phyloP scores from a whole-genome alignment of 495 filamentous ascomycete genomes.

The Trichoderma asperelloides region DNA sequence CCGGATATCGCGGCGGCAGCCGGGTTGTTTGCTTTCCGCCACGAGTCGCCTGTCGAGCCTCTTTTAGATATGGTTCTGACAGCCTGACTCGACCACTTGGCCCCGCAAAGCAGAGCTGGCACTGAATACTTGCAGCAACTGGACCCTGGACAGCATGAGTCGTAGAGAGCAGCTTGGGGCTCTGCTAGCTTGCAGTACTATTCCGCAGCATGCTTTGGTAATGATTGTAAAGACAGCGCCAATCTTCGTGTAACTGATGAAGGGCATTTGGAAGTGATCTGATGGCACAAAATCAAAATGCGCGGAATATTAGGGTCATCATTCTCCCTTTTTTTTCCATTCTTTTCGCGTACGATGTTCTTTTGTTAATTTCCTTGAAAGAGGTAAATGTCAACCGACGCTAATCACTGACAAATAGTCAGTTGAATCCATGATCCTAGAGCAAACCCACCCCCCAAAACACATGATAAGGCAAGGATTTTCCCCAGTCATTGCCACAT shows the following conservation, averaged over 20 bases:
- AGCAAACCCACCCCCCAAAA: neutral
- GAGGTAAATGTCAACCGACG: neutral
- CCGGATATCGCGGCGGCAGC: constrained; percentile 6
- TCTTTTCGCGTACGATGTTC: too few relatives aligned
- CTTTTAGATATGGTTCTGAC: constrained; percentile 7
- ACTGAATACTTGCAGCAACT: neutral
- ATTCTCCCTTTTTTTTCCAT: too few relatives aligned
- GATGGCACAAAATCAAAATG: too few relatives aligned
- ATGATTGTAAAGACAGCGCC: neutral
- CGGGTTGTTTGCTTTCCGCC: neutral
- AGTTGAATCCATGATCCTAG: neutral
- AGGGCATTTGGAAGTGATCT: neutral
- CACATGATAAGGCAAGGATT: neutral
- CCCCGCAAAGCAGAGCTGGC: neutral
- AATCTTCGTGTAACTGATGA: neutral
- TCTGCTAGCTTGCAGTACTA: neutral
- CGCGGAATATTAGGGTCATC: neutral
- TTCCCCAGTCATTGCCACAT: neutral
- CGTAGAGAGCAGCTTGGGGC: neutral
- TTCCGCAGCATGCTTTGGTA: neutral
- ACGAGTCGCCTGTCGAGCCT: constrained; percentile 1
- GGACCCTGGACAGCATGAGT: neutral
- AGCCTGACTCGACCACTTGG: neutral
- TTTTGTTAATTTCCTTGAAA: too few relatives aligned
- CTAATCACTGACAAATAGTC: neutral